Percentiles rank a stretch among this genome's conserved stretches.
Conservation (phyloP, 208 protist species). For the Trypanosoma mega region DNA sequence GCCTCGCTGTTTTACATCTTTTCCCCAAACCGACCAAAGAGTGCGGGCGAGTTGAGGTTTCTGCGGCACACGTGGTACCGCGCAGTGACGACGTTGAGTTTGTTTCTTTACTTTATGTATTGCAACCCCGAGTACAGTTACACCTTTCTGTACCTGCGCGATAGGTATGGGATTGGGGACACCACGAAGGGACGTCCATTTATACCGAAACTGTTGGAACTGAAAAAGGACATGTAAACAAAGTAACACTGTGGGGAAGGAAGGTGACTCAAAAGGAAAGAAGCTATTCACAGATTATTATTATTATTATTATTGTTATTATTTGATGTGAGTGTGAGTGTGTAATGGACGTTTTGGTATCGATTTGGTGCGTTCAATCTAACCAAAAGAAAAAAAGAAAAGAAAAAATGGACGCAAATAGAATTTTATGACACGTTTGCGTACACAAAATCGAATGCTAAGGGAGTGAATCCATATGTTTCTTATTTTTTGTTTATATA, state of each 20-base stretch:
- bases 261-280: not conserved
- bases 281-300: conserved; percentile 5
- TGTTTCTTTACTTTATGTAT: conserved; percentile 80
- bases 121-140: conserved; percentile 86
- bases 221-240: conserved; percentile 22
- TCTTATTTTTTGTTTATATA: too few relatives aligned
- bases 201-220: conserved; percentile 68
- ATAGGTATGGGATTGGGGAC: conserved; percentile 34
- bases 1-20: conserved; percentile 54
- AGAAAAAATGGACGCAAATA: too few relatives aligned
- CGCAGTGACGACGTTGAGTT: conserved; percentile 25
- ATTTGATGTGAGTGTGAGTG: too few relatives aligned
- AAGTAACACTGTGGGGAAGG: not conserved
- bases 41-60: conserved; percentile 52
- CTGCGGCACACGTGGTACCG: conserved; percentile 56
- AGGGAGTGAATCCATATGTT: too few relatives aligned
- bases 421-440: too few relatives aligned
- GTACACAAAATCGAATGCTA: too few relatives aligned
- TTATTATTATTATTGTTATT: conserved; percentile 9
- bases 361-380: too few relatives aligned
- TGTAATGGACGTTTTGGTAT: too few relatives aligned
- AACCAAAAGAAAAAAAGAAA: conserved; percentile 7
- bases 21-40: conserved; percentile 40
- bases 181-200: conserved; percentile 19
- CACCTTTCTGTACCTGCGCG: conserved; percentile 51